phyloP scores from a whole-genome alignment of 139 green algal genomes.

The Coccomyxa sp. region DNA sequence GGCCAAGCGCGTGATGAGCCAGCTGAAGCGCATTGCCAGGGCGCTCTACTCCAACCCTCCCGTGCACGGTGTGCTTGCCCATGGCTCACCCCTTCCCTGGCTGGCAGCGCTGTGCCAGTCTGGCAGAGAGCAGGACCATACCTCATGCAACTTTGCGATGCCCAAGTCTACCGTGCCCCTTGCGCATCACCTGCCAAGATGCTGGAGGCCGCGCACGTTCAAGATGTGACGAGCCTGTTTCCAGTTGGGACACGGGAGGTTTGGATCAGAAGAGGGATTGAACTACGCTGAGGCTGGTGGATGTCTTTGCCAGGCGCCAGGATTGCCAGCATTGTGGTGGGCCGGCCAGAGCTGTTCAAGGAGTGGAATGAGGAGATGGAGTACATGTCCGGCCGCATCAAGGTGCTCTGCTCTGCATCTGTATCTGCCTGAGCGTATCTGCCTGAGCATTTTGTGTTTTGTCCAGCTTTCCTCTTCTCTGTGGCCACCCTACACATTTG shows the following conservation, averaged over 20 bases:
- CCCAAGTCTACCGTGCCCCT: too few species aligned
- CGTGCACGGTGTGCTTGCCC: slow-evolving; percentile 42
- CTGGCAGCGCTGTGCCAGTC: too few species aligned
- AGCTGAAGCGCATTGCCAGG: slow-evolving; percentile 93
- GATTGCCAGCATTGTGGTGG: slow-evolving; percentile 88
- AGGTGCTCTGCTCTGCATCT: slow-evolving; percentile 17
- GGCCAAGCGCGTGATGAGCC: slow-evolving; percentile 70
- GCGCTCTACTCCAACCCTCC: slow-evolving; percentile 92
- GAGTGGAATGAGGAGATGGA: slow-evolving; percentile 96
- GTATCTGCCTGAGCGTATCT: not conserved
- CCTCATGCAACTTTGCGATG: too few species aligned
- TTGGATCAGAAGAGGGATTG: too few species aligned
- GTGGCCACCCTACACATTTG: not conserved
- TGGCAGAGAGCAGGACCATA: too few species aligned
- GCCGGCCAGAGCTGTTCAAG: slow-evolving; percentile 71
- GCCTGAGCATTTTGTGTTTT: not conserved
- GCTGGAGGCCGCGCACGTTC: too few species aligned
- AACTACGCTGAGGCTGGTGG: too few species aligned
- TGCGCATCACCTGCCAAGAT: too few species aligned
- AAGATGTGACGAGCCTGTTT: too few species aligned
- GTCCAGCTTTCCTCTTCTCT: not conserved
- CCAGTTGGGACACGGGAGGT: too few species aligned
- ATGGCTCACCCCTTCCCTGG: not conserved
- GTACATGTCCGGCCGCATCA: slow-evolving; percentile 94
- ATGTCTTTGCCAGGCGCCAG: slow-evolving; percentile 55